Base-by-base conservation (phyloP, 148 eudicot genomes). In the Nyssa sinensis region DNA sequence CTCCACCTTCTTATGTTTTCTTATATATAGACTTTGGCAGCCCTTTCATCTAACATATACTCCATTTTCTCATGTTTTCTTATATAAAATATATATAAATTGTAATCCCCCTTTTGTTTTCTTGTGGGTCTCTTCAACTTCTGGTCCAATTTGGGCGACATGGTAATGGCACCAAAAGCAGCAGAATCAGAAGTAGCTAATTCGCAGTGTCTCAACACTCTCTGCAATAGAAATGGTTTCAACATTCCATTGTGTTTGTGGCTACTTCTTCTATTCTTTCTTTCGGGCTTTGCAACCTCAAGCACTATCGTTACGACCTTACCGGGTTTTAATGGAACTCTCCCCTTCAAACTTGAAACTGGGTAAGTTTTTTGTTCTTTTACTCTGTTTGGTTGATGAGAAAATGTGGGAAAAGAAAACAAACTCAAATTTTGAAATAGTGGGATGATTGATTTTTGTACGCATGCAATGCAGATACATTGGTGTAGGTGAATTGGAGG, bases 401-500 rank as follows among this genome's bases (percentile, higher is more conserved):
- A 41, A 41, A 41, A 41, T 41, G 5, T 12, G 12, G 12, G 7
- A 41, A 41, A 5, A 29, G 7, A 29, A 24, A 59, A 12, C n/a
- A n/a, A 5, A 5, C 14, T 9, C 7, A 12, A 24, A 12, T n/a
- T 59, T n/a, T 23, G 7, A 0, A 7, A 24, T n/a, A n/a, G 27
- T 24, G 8, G n/a, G 7, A 5, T 59, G 7, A n/a, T n/a, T n/a
- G n/a, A n/a, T n/a, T n/a, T n/a, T n/a, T n/a, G n/a, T n/a, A n/a
- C n/a, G n/a, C n/a, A n/a, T 62, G 16, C 5, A 7, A 31, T 31
- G 66, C 65, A 71, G 74, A 28, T 71, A 71, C 24, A 34, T 71
- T 7, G 74, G 74, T 33, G 74, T 71, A 11, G 81, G 81, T 7
- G 76, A 78, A 25, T 35, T 49, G 41, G 76, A 72, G 8, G 81